A percentile compares a stretch with the other conserved stretches of the same genome.
These are phyloP conservation scores for Bimuria novae-zelandiae DNA, from an alignment of 2,329 filamentous ascomycete species.

Conservation along the genomic window DNA sequence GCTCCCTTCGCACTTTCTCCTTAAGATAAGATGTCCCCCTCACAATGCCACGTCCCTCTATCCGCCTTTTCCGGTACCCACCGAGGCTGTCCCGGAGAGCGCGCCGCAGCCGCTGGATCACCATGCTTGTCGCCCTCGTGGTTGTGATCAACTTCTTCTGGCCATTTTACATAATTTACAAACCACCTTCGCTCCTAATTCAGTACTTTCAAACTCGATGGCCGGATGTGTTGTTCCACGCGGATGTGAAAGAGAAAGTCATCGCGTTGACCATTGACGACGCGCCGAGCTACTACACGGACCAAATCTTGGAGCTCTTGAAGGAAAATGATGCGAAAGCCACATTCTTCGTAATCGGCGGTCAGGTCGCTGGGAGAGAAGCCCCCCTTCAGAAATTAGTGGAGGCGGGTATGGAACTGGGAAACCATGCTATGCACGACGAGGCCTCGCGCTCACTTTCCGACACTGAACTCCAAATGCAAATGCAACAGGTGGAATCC, in stretches of 20 bases:
- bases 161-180: conserved; percentile 72
- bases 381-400: conserved; percentile 57
- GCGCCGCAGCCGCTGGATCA: conserved; percentile 43
- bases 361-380: conserved; percentile 65
- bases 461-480: conserved; percentile 61
- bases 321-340: conserved; percentile 68
- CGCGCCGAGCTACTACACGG: conserved; percentile 74
- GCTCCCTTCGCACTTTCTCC: too few relatives aligned
- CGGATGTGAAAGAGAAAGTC: conserved; percentile 63
- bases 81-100: conserved; percentile 39
- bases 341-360: conserved; percentile 88
- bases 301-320: conserved; percentile 71
- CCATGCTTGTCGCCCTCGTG: conserved; percentile 41
- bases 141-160: conserved; percentile 34
- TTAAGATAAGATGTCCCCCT: conserved; percentile 2
- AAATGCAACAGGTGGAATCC: conserved; percentile 69
- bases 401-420: conserved; percentile 64
- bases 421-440: conserved; percentile 88
- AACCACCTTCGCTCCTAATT: conserved; percentile 75
- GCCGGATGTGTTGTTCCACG: conserved; percentile 80
- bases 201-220: conserved; percentile 70
- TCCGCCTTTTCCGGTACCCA: conserved; percentile 43
- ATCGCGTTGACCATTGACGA: conserved; percentile 89
- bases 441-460: conserved; percentile 70
- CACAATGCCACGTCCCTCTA: conserved; percentile 33